Conservation (phyloP, 2,329 filamentous ascomycete species). For the Alternaria rosae region DNA sequence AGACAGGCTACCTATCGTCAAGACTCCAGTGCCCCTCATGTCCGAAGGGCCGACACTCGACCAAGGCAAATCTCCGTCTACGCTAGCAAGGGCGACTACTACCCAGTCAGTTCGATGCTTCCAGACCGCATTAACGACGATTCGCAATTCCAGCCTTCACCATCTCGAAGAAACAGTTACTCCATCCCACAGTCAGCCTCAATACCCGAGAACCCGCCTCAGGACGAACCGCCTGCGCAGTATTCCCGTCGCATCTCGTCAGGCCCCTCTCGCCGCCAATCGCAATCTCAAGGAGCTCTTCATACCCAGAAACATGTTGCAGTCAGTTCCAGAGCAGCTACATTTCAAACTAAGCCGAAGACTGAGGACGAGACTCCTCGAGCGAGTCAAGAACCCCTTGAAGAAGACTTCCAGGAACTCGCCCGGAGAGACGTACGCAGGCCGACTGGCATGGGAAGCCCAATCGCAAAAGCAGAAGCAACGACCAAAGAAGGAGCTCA, state of each 20-base stretch:
- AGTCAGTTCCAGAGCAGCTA: neutral
- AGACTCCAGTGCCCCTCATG: neutral
- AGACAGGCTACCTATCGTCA: slow-evolving; percentile 7
- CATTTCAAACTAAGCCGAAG: neutral
- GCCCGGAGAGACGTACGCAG: neutral
- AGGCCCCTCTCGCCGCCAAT: neutral
- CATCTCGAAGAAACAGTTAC: slow-evolving; percentile 5
- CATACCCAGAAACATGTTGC: neutral
- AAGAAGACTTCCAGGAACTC: neutral
- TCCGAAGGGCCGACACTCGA: slow-evolving; percentile 14
- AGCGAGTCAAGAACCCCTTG: neutral
- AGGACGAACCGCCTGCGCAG: neutral
- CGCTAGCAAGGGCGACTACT: slow-evolving; percentile 21
- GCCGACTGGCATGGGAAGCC: neutral
- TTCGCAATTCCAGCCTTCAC: slow-evolving; percentile 7
- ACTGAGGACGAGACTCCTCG: neutral
- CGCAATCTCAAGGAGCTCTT: neutral
- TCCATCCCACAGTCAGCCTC: slow-evolving; percentile 17
- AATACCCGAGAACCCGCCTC: slow-evolving; percentile 7
- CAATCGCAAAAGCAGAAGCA: neutral
- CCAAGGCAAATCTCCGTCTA: neutral
- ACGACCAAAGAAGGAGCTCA: neutral
- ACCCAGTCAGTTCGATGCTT: slow-evolving; percentile 21
- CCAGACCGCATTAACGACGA: slow-evolving; percentile 13
- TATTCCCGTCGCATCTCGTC: neutral